phyloP scores from a whole-genome alignment of 2,329 filamentous ascomycete genomes.

The Fusarium sp. region DNA sequence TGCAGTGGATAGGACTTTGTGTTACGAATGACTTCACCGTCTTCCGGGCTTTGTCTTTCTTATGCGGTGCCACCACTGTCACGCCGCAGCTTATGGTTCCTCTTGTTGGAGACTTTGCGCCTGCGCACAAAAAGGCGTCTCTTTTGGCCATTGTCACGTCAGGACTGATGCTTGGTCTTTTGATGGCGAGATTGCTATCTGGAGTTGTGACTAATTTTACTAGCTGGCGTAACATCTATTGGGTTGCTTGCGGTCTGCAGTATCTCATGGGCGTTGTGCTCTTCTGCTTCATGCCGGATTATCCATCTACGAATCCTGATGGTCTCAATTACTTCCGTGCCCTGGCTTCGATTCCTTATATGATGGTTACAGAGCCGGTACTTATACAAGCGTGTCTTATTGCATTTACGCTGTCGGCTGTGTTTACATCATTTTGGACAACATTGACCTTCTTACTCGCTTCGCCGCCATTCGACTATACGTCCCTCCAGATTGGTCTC shows the following conservation, averaged over 20 bases:
- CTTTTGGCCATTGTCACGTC: constrained; percentile 80
- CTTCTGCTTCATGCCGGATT: constrained; percentile 82
- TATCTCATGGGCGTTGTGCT: constrained; percentile 72
- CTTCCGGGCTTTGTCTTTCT: constrained; percentile 77
- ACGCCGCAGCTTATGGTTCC: constrained; percentile 85
- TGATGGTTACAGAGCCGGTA: constrained; percentile 73
- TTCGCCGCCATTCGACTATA: constrained; percentile 74
- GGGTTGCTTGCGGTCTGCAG: constrained; percentile 79
- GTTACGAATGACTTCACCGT: constrained; percentile 71
- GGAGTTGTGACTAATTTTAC: constrained; percentile 80
- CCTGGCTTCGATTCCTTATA: constrained; percentile 71
- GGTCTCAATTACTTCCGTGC: constrained; percentile 73
- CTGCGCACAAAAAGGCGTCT: constrained; percentile 72
- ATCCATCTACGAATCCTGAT: constrained; percentile 76
- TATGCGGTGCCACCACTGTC: constrained; percentile 81
- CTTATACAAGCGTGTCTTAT: constrained; percentile 77
- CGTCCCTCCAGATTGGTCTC: constrained; percentile 75
- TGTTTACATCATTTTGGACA: constrained; percentile 67
- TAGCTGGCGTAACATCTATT: constrained; percentile 82
- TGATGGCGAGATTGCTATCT: constrained; percentile 79
- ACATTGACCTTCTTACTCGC: constrained; percentile 84
- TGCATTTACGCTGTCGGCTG: constrained; percentile 66
- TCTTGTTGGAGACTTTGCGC: constrained; percentile 81
- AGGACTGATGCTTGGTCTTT: constrained; percentile 78
- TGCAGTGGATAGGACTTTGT: constrained; percentile 75